phyloP scores from a whole-genome alignment of 1,139 yeast species.

The Sugiyamaella novakii region DNA sequence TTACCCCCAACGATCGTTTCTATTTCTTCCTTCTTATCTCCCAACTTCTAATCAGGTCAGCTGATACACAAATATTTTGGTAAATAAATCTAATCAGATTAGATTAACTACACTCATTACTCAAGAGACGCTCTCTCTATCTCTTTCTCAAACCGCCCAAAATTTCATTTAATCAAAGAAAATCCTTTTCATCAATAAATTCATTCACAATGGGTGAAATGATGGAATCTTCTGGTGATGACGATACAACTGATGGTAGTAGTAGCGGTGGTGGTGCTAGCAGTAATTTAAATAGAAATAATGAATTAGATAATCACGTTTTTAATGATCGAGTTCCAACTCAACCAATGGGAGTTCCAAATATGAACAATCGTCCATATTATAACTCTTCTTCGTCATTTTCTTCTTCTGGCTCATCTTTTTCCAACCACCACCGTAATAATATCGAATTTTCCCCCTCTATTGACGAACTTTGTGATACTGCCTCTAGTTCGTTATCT shows the following conservation, averaged over 20 bases:
- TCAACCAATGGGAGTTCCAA: constrained; percentile 15
- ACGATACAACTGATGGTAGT: constrained; percentile 23
- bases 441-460: constrained; percentile 15
- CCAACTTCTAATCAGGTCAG: background rate
- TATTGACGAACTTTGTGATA: constrained; percentile 17
- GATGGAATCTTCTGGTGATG: constrained; percentile 24
- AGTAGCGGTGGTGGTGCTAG: constrained; percentile 20
- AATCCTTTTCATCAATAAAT: constrained; percentile 15
- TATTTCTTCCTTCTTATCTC: background rate
- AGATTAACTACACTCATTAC: no score
- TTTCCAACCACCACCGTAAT: constrained; percentile 19
- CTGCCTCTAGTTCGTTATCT: constrained; percentile 22
- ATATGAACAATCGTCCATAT: constrained; percentile 1
- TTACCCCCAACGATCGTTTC: background rate
- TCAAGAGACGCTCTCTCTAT: no score
- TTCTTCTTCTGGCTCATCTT: constrained; percentile 14
- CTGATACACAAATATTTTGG: no score
- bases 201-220: constrained; percentile 21
- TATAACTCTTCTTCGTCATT: constrained; percentile 2
- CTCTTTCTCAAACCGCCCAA: constrained; percentile 18
- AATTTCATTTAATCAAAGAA: constrained; percentile 20
- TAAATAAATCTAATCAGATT: no score
- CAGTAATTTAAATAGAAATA: constrained; percentile 20
- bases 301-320: constrained; percentile 5
- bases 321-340: background rate